Percentiles rank a stretch among this genome's conserved stretches.
phyloP scores from a whole-genome alignment of 2,329 filamentous ascomycete genomes.

The Cryoendolithus antarcticus region DNA sequence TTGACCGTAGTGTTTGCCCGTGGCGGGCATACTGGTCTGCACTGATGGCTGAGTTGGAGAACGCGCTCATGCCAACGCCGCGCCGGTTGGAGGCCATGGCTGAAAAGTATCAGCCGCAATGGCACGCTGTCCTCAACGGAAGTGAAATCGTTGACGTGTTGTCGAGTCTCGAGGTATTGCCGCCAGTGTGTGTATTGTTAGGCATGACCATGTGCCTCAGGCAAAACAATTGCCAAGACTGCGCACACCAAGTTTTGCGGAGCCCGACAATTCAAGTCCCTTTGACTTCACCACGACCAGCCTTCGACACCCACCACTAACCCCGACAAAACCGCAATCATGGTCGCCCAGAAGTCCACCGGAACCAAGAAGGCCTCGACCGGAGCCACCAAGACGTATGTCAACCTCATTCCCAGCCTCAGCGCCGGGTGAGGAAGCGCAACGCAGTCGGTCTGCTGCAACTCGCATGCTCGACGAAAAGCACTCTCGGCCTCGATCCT shows the following conservation, averaged over 20 bases:
- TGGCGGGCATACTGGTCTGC: conserved; percentile 84
- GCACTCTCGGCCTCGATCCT: conserved; percentile 21
- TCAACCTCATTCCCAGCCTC: conserved; percentile 19
- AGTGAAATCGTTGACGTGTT: no score
- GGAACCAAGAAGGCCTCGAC: conserved; percentile 20
- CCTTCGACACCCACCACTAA: no score
- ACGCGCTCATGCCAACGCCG: conserved; percentile 81
- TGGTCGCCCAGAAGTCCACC: conserved; percentile 10
- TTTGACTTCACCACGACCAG: no score
- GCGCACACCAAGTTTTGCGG: no score
- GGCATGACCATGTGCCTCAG: no score
- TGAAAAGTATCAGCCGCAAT: no score
- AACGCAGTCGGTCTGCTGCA: conserved; percentile 76
- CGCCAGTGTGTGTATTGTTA: no score
- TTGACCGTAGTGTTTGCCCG: conserved; percentile 72
- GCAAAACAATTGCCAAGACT: no score
- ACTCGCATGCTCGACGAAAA: conserved; percentile 42
- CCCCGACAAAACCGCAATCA: neutral
- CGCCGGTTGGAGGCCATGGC: conserved; percentile 45
- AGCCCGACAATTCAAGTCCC: no score
- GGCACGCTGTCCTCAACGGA: no score
- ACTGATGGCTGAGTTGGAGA: conserved; percentile 72
- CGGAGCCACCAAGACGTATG: conserved; percentile 44
- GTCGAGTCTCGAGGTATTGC: no score
- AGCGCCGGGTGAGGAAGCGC: conserved; percentile 37